phyloP scores from a whole-genome alignment of 78 protist genomes.

The Protostelium mycophagum region DNA sequence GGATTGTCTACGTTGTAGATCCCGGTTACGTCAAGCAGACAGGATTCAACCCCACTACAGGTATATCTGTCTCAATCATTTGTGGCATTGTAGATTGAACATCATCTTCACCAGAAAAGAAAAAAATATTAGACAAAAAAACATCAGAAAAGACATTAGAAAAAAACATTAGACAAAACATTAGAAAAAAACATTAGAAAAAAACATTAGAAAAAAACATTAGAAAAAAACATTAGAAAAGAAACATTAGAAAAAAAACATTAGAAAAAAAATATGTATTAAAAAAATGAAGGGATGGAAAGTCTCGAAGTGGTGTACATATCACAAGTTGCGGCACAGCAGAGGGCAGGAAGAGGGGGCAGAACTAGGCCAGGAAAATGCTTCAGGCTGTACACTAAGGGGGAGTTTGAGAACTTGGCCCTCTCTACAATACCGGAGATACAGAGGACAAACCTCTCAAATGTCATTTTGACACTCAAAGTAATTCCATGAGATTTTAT shows the following conservation, averaged over 20 bases:
- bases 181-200: too few species aligned
- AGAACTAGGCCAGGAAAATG: not conserved
- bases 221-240: too few species aligned
- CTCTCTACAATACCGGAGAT: slow-evolving; percentile 48
- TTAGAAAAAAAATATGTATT: too few species aligned
- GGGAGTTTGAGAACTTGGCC: slow-evolving; percentile 18
- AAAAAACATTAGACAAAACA: too few species aligned
- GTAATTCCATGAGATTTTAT: not conserved
- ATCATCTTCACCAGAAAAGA: too few species aligned
- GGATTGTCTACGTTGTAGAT: slow-evolving; percentile 81
- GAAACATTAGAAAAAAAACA: too few species aligned
- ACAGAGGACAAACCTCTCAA: slow-evolving; percentile 50
- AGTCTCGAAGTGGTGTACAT: not conserved
- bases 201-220: too few species aligned
- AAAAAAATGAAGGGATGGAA: too few species aligned
- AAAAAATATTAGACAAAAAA: too few species aligned
- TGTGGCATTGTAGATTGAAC: too few species aligned
- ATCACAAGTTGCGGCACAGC: not conserved
- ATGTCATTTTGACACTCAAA: slow-evolving; percentile 34
- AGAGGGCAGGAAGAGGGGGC: not conserved
- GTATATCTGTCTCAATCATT: slow-evolving; percentile 57
- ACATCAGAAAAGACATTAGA: too few species aligned
- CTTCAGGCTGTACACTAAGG: slow-evolving; percentile 33
- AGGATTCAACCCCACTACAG: slow-evolving; percentile 70
- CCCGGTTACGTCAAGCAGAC: slow-evolving; percentile 79